A percentile compares a stretch with the other conserved stretches of the same genome.
phyloP scores from a whole-genome alignment of 768 basidiomycete species.

The Solioccasus polychromus region DNA sequence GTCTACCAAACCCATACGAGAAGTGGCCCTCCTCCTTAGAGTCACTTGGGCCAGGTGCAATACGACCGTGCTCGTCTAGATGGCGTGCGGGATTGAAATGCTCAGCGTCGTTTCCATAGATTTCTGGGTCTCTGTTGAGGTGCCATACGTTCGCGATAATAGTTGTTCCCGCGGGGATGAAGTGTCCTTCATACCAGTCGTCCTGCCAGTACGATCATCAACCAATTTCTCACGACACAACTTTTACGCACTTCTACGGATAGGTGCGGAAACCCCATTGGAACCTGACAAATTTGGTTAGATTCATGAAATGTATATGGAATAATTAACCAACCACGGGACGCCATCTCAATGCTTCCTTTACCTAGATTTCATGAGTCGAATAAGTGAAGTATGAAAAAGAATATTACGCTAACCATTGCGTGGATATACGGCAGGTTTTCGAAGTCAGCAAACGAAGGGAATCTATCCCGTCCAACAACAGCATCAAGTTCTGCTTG shows the following conservation, averaged over 20 bases:
- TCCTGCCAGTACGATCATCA: conserved; percentile 10
- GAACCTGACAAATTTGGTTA: neutral
- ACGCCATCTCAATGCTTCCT: conserved; percentile 10
- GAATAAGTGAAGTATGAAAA: too few relatives aligned
- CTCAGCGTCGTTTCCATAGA: conserved; percentile 47
- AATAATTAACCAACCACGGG: neutral
- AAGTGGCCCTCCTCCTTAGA: conserved; percentile 17
- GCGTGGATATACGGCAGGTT: conserved; percentile 8
- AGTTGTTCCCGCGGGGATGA: conserved; percentile 21
- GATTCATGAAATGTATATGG: neutral
- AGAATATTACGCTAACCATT: neutral
- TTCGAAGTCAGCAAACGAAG: conserved; percentile 8
- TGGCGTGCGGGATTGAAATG: conserved; percentile 39
- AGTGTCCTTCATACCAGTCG: conserved; percentile 21
- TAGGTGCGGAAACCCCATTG: conserved; percentile 3
- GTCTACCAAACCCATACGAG: conserved; percentile 7
- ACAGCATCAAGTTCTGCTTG: conserved; percentile 25
- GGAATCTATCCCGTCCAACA: conserved; percentile 20
- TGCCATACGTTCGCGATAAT: conserved; percentile 14
- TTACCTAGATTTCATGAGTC: too few relatives aligned
- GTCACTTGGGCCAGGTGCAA: neutral
- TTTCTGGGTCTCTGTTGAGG: conserved; percentile 37
- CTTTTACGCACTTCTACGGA: conserved; percentile 1
- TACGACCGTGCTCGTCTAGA: neutral
- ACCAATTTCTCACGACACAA: neutral